Evolutionary conservation across 208 protist species (phyloP), one percentile per base, ranked within the genome.

Genomic region (Phytomonas francai): DNA sequence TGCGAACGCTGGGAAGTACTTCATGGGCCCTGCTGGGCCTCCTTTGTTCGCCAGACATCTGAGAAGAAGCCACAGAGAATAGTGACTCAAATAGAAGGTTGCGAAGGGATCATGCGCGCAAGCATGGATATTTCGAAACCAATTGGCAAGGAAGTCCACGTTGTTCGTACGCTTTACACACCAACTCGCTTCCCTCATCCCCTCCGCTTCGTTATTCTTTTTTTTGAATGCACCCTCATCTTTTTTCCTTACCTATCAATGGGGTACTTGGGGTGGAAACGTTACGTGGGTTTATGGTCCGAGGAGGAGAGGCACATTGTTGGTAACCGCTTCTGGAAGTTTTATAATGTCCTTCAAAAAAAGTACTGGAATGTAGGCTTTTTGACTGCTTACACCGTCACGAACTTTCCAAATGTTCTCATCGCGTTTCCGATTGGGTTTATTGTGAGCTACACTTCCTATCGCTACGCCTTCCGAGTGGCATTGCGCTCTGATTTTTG

Each of bases 281-380:
- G 78, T 22, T 93, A 86, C 63, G 70, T 80, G 27, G 62, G 31
- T 27, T 59, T 71, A 59, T 87, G 78, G 72, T 70, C 68, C 30
- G 42, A 65, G 5, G 42, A 56, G 27, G 59, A 74, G 31, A 36
- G 28, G 56, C 36, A 22, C 14, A 39, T 12, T 25, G 77, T 84
- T 16, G 72, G 74, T n/a, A 7, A 49, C 36, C 70, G 65, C 19
- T 89, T 90, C 31, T 89, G 77, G 83, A 67, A 68, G 36, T 76
- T 93, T 27, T 93, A 91, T 67, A 75, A 77, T 25, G 72, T 70
- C 64, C 78, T 94, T 11, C 88, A 94, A 74, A 65, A 81, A 39
- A 81, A 80, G 67, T 91, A 92, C 74, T 94, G 88, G 86, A 76
- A 85, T 65, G 86, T 91, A 11, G 79, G 81, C 34, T 81, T 81